Evolutionary conservation across 345 rosid species (phyloP), one percentile per base, ranked within the genome.

Genomic region (Camelina hispida): DNA sequence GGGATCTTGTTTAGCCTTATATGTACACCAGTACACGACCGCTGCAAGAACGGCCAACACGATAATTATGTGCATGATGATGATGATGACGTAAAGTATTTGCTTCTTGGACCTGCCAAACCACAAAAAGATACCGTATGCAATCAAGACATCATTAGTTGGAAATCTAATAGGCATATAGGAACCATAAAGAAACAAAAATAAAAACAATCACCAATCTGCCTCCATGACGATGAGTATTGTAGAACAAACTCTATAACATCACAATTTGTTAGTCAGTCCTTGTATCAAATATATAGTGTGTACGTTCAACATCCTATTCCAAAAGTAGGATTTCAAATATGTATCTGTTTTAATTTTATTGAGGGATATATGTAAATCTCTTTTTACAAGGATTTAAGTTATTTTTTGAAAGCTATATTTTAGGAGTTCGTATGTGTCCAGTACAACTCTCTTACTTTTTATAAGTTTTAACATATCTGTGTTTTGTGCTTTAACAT

Each of bases 21-120:
- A 60, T 38, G n/a, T 17, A 60, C n/a, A 60, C 18, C 25, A 60
- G n/a, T 17, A 60, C n/a, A 60, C 18, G 44, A 60, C 17, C 30
- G 16, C n/a, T 60, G 30, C 30, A 11, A 60, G 51, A 62, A 13
- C 14, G 1, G 35, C 22, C 13, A 6, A 62, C 3, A 62, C 12
- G 51, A 62, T 22, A 35, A 62, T 34, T 14, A 42, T 14, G 51
- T 62, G 51, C 66, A 23, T 23, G 25, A 62, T 14, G 35, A 22
- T 14, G 35, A 22, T 22, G 7, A 42, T 0, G 12, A 62, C 50
- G 66, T 42, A 62, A 14, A 40, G 32, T 20, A 1, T 62, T 62
- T 40, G 66, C 48, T 62, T 40, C 34, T 30, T 4, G 11, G 66
- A 13, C 51, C 66, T 60, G 9, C 16, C 46, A 59, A 37, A 28